phyloP scores from a whole-genome alignment of 148 eudicot genomes.

The Camellia granthamiana region DNA sequence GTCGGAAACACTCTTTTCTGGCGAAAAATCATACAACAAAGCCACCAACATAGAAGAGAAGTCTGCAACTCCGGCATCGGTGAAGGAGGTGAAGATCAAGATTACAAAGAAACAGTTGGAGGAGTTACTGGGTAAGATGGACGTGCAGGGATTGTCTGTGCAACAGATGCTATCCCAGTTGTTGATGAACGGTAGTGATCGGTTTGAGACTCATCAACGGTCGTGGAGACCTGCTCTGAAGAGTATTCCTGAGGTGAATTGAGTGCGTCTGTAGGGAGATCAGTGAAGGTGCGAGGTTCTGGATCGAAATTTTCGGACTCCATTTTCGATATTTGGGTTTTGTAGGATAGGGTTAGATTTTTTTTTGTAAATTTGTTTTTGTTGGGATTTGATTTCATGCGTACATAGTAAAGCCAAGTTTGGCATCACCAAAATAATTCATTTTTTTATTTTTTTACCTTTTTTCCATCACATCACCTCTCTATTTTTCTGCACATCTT shows the following conservation, averaged over 20 bases:
- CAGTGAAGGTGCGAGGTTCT: neutral
- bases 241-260: conserved; percentile 46
- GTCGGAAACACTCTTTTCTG: neutral
- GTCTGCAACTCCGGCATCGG: neutral
- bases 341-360: neutral
- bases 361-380: neutral
- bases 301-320: too few relatives aligned
- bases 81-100: conserved; percentile 37
- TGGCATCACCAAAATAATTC: too few relatives aligned
- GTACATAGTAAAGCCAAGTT: too few relatives aligned
- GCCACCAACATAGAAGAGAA: neutral
- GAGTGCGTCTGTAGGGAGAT: neutral
- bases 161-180: conserved; percentile 38
- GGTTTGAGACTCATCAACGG: conserved; percentile 32
- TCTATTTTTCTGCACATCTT: too few relatives aligned
- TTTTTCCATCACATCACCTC: too few relatives aligned
- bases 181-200: conserved; percentile 34
- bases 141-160: conserved; percentile 25
- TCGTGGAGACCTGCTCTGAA: conserved; percentile 58
- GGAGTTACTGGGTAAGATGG: conserved; percentile 24
- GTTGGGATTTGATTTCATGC: neutral
- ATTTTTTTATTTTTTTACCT: too few relatives aligned
- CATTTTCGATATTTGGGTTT: neutral
- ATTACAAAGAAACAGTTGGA: conserved; percentile 35
- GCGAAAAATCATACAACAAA: neutral